Evolutionary conservation across 257 asterid genomes (phyloP).

Genomic region (Nicotiana tabacum): DNA sequence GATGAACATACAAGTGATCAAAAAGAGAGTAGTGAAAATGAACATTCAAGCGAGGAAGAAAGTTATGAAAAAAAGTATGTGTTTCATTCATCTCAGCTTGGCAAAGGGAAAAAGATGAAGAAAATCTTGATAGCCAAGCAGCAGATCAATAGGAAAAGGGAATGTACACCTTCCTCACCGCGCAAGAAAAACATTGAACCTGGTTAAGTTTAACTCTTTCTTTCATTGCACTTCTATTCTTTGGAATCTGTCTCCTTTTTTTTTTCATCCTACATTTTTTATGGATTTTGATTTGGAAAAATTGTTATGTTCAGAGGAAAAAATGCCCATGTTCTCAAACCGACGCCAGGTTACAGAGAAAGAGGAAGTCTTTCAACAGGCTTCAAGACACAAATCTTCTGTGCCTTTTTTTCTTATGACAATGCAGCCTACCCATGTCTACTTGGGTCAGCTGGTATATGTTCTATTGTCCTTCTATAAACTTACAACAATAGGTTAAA

Average conservation of each 20-base stretch:
- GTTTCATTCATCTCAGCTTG: neutral
- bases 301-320: conserved; percentile 1
- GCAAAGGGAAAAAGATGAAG: neutral
- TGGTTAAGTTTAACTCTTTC: neutral
- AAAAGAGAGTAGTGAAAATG: neutral
- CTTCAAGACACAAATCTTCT: neutral
- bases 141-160: neutral
- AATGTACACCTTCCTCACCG: neutral
- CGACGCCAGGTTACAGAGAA: neutral
- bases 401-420: conserved; percentile 8
- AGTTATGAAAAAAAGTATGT: neutral
- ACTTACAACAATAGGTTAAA: neutral
- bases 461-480: too few species aligned
- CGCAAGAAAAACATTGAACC: neutral
- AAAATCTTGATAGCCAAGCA: neutral
- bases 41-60: neutral
- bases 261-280: neutral
- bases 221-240: neutral
- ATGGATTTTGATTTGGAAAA: neutral
- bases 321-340: neutral
- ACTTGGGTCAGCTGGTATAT: conserved; percentile 4
- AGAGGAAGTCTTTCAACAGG: neutral
- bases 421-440: conserved; percentile 8
- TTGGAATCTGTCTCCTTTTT: neutral
- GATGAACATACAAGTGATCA: neutral